Evolutionary conservation across 768 basidiomycete genomes (phyloP).

Genomic region (Steccherinum ochraceum): DNA sequence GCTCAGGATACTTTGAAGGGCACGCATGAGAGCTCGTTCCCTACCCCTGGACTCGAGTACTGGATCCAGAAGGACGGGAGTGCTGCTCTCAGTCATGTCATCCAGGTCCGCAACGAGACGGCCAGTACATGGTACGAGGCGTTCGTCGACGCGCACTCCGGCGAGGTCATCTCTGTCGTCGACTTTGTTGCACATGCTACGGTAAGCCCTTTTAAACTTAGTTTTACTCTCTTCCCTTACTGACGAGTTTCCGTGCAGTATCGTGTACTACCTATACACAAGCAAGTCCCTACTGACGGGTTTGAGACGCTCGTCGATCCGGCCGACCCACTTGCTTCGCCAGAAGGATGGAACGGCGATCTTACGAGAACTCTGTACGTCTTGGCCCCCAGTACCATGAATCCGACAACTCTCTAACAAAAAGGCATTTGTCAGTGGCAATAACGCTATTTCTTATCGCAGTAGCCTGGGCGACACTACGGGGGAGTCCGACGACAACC

Average conservation of each 20-base stretch:
- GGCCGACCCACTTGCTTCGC: constrained; percentile 46
- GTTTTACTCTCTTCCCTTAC: background rate
- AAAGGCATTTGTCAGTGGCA: constrained; percentile 18
- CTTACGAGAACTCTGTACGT: too few relatives aligned
- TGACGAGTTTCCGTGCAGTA: constrained; percentile 25
- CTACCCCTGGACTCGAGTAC: constrained; percentile 33
- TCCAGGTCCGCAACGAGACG: constrained; percentile 36
- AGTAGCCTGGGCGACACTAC: constrained; percentile 22
- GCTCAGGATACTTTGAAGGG: too few relatives aligned
- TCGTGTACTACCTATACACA: constrained; percentile 42
- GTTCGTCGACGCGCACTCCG: constrained; percentile 50
- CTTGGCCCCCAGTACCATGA: constrained; percentile 28
- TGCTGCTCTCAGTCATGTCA: constrained; percentile 32
- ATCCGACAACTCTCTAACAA: constrained; percentile 17
- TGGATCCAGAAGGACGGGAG: constrained; percentile 31
- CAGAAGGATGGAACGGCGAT: constrained; percentile 49
- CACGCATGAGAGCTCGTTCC: too few relatives aligned
- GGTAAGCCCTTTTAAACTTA: constrained; percentile 21
- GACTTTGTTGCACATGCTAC: constrained; percentile 45
- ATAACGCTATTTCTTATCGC: constrained; percentile 33
- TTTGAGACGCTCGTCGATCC: constrained; percentile 46
- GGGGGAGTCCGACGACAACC: constrained; percentile 29
- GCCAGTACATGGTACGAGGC: constrained; percentile 49
- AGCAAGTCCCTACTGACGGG: constrained; percentile 44
- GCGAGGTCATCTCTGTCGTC: constrained; percentile 41